Base-by-base conservation (phyloP, 1,284 basidiomycete genomes). In the Cystobasidium pallidum region DNA sequence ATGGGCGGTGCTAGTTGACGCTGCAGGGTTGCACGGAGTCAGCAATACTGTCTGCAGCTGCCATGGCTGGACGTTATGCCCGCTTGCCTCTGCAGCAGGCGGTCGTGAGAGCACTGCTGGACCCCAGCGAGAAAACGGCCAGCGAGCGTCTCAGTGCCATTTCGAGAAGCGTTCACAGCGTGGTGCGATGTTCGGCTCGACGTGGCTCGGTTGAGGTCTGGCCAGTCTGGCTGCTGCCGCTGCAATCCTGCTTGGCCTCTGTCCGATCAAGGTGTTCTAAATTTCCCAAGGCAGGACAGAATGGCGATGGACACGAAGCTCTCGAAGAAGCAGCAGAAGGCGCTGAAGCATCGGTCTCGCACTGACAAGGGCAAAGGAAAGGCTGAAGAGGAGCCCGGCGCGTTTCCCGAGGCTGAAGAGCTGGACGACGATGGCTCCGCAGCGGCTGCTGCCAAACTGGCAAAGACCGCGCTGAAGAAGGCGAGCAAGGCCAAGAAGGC, bases 311-410 rank as follows among this genome's bases (percentile, higher is more conserved):
- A 55, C 28, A 13, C 57, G 32, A 70, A 62, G 67, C 67, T 70
- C 57, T 62, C 59, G 17, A 71, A 71, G 61, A 74, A 74, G 66
- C 66, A 66, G 45, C 66, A 70, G 61, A 63, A 74, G 67, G 73
- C 66, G 19, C 52, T 71, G 39, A 43, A 58, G 52, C 59, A 74
- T 32, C 47, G 67, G 19, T 57, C 47, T 17, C 28, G 70, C 72
- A 76, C 73, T 66, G 72, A 72, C 66, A 77, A 76, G 73, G 65
- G 74, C 49, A 65, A 70, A 34, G 61, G 68, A 30, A 30, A 51
- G 64, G 72, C 70, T 3, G 36, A 72, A 55, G 70, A 61, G 52
- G 61, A 47, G n/a, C 72, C 73, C n/a, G 71, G 43, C 13, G 70
- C 73, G 34, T 57, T 75, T 52, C 72, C 57, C 51, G 77, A 75